These are phyloP conservation scores for Glycyrrhiza uralensis DNA, from an alignment of 306 rosid species.

Conservation along the genomic window DNA sequence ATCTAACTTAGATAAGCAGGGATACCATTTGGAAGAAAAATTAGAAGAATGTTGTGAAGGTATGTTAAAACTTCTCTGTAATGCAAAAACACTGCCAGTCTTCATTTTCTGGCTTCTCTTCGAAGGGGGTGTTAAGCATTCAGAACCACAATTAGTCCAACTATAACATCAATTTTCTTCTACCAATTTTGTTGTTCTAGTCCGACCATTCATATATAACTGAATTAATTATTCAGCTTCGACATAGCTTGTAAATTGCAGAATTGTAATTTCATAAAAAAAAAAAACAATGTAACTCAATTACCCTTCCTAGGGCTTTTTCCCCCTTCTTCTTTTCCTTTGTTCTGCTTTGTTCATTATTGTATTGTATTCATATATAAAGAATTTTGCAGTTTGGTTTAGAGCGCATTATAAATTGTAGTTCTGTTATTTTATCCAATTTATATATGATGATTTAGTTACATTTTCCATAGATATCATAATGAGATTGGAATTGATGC, in stretches of 20 bases:
- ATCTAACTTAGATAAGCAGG: constrained; percentile 40
- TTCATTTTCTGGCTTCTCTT: constrained; percentile 33
- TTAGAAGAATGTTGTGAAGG: constrained; percentile 26
- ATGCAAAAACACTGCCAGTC: constrained; percentile 21
- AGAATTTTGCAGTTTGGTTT: constrained; percentile 20
- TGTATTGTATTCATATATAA: constrained; percentile 16
- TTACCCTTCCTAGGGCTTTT: neutral
- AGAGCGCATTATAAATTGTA: neutral
- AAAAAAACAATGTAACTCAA: constrained; percentile 24
- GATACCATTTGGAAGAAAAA: constrained; percentile 10
- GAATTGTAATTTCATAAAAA: constrained; percentile 48
- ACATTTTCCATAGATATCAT: neutral
- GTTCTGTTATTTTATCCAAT: neutral
- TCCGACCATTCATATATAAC: constrained; percentile 43
- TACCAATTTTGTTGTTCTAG: constrained; percentile 23
- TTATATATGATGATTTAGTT: neutral
- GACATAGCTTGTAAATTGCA: constrained; percentile 67
- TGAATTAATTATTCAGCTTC: constrained; percentile 51
- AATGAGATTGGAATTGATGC: neutral
- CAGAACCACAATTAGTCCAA: constrained; percentile 31
- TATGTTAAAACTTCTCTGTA: constrained; percentile 31
- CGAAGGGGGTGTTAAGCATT: constrained; percentile 30
- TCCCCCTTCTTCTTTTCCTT: neutral
- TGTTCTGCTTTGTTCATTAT: neutral
- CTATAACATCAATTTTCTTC: constrained; percentile 39